These are phyloP conservation scores for Lepiota subincarnata DNA, from an alignment of 768 basidiomycete genomes.

Conservation along the genomic window DNA sequence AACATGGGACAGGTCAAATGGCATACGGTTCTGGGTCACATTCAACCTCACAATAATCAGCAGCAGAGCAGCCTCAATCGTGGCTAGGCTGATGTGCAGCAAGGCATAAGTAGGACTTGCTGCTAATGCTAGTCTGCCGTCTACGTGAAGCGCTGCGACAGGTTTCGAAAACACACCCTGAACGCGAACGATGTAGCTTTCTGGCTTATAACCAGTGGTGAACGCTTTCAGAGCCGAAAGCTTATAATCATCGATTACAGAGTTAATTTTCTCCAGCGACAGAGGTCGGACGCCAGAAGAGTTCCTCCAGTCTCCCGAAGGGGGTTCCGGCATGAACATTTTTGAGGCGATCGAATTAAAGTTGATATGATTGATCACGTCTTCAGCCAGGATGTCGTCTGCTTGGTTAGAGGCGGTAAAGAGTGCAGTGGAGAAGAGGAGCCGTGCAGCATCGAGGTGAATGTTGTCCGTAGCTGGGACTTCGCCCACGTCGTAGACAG, in stretches of 20 bases:
- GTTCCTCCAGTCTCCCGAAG: background rate
- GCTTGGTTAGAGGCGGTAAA: background rate
- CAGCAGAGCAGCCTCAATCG: background rate
- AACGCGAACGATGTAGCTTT: background rate
- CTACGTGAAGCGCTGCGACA: background rate
- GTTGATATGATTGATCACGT: background rate
- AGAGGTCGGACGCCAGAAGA: background rate
- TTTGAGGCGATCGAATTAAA: background rate
- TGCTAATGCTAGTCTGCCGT: background rate
- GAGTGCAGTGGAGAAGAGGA: background rate
- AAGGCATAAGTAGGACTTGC: background rate
- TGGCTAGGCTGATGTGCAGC: background rate
- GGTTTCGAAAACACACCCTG: constrained; percentile 1
- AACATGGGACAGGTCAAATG: background rate
- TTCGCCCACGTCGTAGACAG: background rate
- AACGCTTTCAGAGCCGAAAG: background rate
- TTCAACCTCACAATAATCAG: constrained; percentile 1
- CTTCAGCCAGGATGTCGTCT: background rate
- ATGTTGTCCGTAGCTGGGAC: background rate
- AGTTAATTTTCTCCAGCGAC: background rate
- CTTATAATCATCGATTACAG: background rate
- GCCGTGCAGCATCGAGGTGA: background rate
- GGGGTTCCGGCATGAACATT: constrained; percentile 3
- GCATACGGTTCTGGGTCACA: background rate
- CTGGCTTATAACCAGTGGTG: background rate